phyloP scores from a whole-genome alignment of 73 alveolate species.

The Symbiodinium pilosum region DNA sequence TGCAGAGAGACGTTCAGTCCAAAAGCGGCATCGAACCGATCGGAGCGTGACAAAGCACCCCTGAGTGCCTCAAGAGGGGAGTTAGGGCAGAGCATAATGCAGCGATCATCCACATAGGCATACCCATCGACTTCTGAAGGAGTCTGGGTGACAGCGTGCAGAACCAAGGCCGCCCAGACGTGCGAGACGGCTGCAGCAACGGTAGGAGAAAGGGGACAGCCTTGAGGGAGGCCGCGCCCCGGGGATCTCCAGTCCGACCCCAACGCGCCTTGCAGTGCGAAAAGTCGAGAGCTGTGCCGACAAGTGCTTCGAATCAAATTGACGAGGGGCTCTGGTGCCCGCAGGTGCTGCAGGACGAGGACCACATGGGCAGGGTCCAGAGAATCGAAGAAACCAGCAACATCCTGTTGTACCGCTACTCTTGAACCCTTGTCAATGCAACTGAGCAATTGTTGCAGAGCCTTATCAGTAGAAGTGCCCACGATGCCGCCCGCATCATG shows the following conservation, averaged over 20 bases:
- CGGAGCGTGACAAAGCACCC: not conserved
- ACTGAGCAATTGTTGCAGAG: not conserved
- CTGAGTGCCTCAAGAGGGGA: not conserved
- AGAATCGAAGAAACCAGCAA: not conserved
- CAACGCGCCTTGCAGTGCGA: not conserved
- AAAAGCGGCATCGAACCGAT: not conserved
- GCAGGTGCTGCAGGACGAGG: not conserved
- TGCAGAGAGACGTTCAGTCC: not conserved
- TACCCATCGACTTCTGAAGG: too few species aligned
- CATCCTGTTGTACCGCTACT: not conserved
- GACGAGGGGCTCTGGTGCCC: not conserved
- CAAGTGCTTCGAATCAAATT: too few species aligned
- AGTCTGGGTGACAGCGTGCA: too few species aligned
- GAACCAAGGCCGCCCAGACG: too few species aligned
- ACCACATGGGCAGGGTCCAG: not conserved
- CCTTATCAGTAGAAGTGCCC: not conserved
- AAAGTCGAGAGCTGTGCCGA: not conserved
- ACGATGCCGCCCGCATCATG: not conserved
- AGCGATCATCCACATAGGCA: too few species aligned
- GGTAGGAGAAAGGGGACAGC: not conserved
- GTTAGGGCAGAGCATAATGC: too few species aligned
- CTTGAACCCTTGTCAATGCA: not conserved
- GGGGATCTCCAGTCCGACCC: not conserved
- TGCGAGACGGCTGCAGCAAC: too few species aligned
- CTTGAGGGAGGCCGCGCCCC: not conserved